Conservation (phyloP, 2,329 filamentous ascomycete species). For the Claviceps pusilla region DNA sequence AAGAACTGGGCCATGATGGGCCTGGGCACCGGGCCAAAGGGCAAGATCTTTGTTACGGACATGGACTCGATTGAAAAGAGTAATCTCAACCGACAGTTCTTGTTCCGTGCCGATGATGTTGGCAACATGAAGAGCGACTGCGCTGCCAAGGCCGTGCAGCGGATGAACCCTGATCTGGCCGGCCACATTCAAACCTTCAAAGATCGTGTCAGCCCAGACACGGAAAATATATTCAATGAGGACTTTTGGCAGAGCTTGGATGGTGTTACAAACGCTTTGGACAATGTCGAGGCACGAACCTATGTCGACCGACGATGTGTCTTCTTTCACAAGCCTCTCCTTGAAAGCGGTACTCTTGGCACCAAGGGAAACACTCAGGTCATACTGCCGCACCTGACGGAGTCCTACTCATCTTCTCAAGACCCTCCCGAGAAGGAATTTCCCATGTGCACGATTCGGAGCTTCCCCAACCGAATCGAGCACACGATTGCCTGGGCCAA, state of each 20-base stretch:
- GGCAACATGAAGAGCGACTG: constrained; percentile 94
- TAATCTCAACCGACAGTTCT: constrained; percentile 92
- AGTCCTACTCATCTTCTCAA: constrained; percentile 90
- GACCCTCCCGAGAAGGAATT: constrained; percentile 97
- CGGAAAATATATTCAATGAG: constrained; percentile 89
- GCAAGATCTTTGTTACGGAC: constrained; percentile 84
- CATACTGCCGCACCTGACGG: constrained; percentile 75
- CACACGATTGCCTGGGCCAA: constrained; percentile 98
- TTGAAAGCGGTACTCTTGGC: constrained; percentile 94
- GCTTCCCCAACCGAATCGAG: constrained; percentile 96
- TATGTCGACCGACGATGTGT: constrained; percentile 95
- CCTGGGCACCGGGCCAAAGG: constrained; percentile 71
- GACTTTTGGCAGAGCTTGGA: constrained; percentile 78
- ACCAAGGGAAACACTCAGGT: constrained; percentile 99
- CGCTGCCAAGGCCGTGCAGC: constrained; percentile 74
- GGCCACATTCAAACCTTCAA: constrained; percentile 76
- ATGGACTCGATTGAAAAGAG: constrained; percentile 99
- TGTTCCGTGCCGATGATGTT: constrained; percentile 88
- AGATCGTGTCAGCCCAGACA: constrained; percentile 82
- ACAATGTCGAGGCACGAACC: constrained; percentile 92
- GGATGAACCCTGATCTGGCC: constrained; percentile 85
- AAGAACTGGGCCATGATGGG: constrained; percentile 99
- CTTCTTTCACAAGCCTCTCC: constrained; percentile 91
- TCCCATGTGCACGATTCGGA: constrained; percentile 94
- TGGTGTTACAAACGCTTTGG: constrained; percentile 88